Percentiles rank a stretch among this genome's conserved stretches.
These are phyloP conservation scores for Clonostachys chloroleuca DNA, from an alignment of 2,329 filamentous ascomycete species.

Conservation along the genomic window DNA sequence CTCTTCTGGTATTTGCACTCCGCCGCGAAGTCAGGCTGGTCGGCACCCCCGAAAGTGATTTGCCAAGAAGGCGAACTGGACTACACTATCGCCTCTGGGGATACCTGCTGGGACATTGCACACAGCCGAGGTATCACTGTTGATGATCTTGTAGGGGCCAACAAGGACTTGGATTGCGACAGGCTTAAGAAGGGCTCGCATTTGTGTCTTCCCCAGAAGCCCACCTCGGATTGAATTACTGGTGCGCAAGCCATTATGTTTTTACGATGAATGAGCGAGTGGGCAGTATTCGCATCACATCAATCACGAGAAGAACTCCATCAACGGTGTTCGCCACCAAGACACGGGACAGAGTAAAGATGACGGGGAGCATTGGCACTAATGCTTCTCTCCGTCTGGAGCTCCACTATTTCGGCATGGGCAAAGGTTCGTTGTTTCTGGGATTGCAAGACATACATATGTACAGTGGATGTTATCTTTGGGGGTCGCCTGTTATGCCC, in stretches of 20 bases:
- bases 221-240: neutral
- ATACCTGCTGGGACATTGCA: constrained; percentile 51
- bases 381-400: too few relatives aligned
- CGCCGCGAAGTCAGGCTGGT: constrained; percentile 13
- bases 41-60: constrained; percentile 1
- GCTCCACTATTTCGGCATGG: too few relatives aligned
- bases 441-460: too few relatives aligned
- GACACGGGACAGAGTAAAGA: too few relatives aligned
- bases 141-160: constrained; percentile 38
- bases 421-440: too few relatives aligned
- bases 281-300: neutral
- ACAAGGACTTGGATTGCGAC: constrained; percentile 42
- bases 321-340: neutral
- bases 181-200: constrained; percentile 30
- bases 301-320: neutral
- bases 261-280: neutral
- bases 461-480: too few relatives aligned
- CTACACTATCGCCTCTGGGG: constrained; percentile 36
- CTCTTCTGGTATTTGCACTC: constrained; percentile 42
- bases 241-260: neutral
- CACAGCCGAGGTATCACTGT: constrained; percentile 33
- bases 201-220: constrained; percentile 36
- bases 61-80: constrained; percentile 21
- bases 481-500: too few relatives aligned
- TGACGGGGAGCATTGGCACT: too few relatives aligned